Conservation (phyloP, 1,139 yeast genomes). For the Geotrichum reessii region DNA sequence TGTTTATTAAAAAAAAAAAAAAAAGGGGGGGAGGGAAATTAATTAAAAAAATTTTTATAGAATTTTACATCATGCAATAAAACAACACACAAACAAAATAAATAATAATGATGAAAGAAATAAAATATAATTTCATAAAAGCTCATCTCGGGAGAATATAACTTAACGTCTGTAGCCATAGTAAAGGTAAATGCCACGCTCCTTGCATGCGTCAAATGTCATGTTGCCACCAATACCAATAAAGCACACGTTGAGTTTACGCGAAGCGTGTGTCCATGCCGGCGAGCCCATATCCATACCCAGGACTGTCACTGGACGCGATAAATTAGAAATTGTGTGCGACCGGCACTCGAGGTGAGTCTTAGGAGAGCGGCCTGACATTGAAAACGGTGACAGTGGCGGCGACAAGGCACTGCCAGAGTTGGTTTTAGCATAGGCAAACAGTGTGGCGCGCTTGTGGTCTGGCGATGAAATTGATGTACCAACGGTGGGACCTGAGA, state of each 20-base stretch:
- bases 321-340: conserved; percentile 6
- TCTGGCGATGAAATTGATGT: conserved; percentile 16
- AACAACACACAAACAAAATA: neutral
- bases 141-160: neutral
- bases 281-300: conserved; percentile 28
- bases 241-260: conserved; percentile 34
- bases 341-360: neutral
- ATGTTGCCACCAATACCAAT: conserved; percentile 35
- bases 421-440: conserved; percentile 27
- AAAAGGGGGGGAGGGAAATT: too few species aligned
- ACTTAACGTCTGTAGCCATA: conserved; percentile 28
- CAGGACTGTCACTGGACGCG: conserved; percentile 21
- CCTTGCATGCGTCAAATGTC: conserved; percentile 30
- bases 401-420: conserved; percentile 14
- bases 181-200: conserved; percentile 37
- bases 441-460: conserved; percentile 26
- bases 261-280: conserved; percentile 32
- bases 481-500: conserved; percentile 7
- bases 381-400: conserved; percentile 12
- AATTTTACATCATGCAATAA: neutral
- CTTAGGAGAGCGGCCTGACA: conserved; percentile 6
- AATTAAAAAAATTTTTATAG: neutral
- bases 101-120: neutral
- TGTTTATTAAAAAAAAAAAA: too few species aligned
- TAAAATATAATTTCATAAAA: neutral